These are phyloP conservation scores for Phlebiopsis gigantea DNA, from an alignment of 768 basidiomycete species.

Conservation along the genomic window DNA sequence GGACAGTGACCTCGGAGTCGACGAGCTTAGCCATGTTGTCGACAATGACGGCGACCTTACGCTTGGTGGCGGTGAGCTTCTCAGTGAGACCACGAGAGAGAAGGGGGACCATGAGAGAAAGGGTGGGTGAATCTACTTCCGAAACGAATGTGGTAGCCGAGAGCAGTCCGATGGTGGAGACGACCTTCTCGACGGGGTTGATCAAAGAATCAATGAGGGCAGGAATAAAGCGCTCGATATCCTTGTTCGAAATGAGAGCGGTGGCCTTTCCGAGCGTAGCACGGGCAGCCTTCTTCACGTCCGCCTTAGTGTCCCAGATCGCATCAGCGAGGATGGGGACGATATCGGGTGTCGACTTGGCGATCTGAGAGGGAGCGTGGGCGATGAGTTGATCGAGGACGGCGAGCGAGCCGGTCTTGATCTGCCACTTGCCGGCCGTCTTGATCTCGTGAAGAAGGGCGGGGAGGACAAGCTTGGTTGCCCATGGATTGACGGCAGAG, in stretches of 20 bases:
- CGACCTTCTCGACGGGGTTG: constrained; percentile 99
- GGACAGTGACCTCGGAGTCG: constrained; percentile 90
- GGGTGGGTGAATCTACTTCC: constrained; percentile 94
- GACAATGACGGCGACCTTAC: constrained; percentile 94
- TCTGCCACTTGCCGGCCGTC: constrained; percentile 95
- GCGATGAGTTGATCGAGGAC: constrained; percentile 83
- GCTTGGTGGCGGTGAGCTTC: constrained; percentile 94
- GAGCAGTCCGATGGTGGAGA: constrained; percentile 90
- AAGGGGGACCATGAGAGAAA: constrained; percentile 96
- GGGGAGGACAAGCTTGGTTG: constrained; percentile 75
- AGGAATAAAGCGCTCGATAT: constrained; percentile 94
- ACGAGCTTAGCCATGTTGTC: constrained; percentile 99
- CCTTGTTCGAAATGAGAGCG: constrained; percentile 96
- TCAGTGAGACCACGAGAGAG: constrained; percentile 89
- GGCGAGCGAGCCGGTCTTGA: constrained; percentile 85
- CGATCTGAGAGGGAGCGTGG: constrained; percentile 77
- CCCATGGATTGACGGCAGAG: constrained; percentile 85
- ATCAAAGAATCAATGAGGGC: constrained; percentile 97
- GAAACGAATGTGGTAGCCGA: constrained; percentile 99
- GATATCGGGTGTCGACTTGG: constrained; percentile 89
- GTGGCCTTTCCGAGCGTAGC: constrained; percentile 92
- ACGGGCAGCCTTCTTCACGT: constrained; percentile 98
- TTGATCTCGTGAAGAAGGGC: constrained; percentile 89
- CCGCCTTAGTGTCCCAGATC: constrained; percentile 98
- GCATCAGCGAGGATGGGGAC: constrained; percentile 91